Evolutionary conservation across 805 yeast genomes (phyloP).

Genomic region (Helenozyma baotianmanensis): DNA sequence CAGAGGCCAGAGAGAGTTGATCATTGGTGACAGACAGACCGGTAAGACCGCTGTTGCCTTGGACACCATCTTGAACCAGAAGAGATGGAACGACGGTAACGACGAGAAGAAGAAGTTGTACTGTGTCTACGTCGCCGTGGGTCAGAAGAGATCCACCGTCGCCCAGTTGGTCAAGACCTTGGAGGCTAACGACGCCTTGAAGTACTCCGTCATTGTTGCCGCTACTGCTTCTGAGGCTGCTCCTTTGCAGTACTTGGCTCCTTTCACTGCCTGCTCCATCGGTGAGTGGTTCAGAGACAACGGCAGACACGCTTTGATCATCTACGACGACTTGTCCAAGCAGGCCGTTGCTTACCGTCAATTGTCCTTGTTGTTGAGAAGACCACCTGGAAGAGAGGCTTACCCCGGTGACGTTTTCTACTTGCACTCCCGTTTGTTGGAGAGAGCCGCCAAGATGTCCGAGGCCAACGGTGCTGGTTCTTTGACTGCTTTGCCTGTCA

Average conservation of each 20-base stretch:
- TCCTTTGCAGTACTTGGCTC: slow-evolving; percentile 99
- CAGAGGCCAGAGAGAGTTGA: slow-evolving; percentile 99
- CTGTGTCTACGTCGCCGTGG: slow-evolving; percentile 99
- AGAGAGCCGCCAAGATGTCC: slow-evolving; percentile 97
- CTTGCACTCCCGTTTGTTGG: slow-evolving; percentile 91
- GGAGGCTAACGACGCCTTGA: slow-evolving; percentile 96
- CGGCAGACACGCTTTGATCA: slow-evolving; percentile 94
- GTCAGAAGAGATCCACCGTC: slow-evolving; percentile 99
- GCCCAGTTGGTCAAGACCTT: slow-evolving; percentile 99
- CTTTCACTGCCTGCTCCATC: slow-evolving; percentile 99
- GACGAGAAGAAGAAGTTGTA: slow-evolving; percentile 97
- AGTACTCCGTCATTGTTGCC: slow-evolving; percentile 96
- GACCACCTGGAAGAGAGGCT: slow-evolving; percentile 97
- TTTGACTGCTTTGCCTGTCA: slow-evolving; percentile 91
- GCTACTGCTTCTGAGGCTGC: slow-evolving; percentile 99
- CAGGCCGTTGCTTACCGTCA: slow-evolving; percentile 99
- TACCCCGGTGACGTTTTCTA: slow-evolving; percentile 97
- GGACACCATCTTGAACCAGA: slow-evolving; percentile 97
- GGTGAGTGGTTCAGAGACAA: slow-evolving; percentile 99
- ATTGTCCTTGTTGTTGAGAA: slow-evolving; percentile 93
- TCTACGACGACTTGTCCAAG: slow-evolving; percentile 97
- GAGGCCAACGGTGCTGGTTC: slow-evolving; percentile 89
- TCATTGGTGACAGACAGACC: slow-evolving; percentile 99
- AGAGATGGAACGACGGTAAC: slow-evolving; percentile 93
- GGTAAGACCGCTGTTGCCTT: slow-evolving; percentile 99